A percentile compares a stretch with the other conserved stretches of the same genome.
phyloP scores from a whole-genome alignment of 495 filamentous ascomycete species.

The Aspergillus bridgeri region DNA sequence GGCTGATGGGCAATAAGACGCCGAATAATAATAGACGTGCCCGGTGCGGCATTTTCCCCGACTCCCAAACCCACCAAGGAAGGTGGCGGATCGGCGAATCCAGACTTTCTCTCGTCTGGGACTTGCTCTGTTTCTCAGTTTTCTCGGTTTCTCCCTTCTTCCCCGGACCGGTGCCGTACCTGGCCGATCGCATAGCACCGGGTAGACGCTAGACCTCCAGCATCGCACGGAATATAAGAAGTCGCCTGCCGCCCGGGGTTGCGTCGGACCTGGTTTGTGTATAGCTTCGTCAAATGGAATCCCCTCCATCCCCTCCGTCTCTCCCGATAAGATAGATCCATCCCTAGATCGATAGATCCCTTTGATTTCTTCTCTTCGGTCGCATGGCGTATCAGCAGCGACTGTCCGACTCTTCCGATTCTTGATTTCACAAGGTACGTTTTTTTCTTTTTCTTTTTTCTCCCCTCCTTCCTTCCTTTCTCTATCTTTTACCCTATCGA shows the following conservation, averaged over 20 bases:
- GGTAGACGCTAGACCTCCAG: slow-evolving; percentile 8
- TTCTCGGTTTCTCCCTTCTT: too few species aligned
- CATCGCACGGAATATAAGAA: background rate
- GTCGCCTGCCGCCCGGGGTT: background rate
- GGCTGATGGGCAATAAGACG: too few species aligned
- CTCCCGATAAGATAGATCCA: background rate
- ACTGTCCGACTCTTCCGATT: background rate
- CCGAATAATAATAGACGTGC: too few species aligned
- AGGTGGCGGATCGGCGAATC: slow-evolving; percentile 12
- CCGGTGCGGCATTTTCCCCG: too few species aligned
- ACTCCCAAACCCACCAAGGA: background rate
- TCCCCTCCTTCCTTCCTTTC: background rate
- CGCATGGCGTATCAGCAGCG: slow-evolving; percentile 11
- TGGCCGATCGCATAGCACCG: slow-evolving; percentile 30
- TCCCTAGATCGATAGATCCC: background rate
- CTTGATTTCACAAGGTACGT: background rate
- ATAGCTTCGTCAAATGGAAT: background rate
- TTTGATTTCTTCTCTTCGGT: slow-evolving; percentile 5
- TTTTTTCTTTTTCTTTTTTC: background rate
- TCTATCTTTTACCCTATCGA: background rate
- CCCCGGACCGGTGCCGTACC: slow-evolving; percentile 24
- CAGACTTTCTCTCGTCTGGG: slow-evolving; percentile 9
- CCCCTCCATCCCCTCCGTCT: background rate
- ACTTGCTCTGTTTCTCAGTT: too few species aligned
- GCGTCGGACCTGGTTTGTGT: too few species aligned